These are phyloP conservation scores for Auricularia sp. DNA, from an alignment of 768 basidiomycete species.

Conservation along the genomic window DNA sequence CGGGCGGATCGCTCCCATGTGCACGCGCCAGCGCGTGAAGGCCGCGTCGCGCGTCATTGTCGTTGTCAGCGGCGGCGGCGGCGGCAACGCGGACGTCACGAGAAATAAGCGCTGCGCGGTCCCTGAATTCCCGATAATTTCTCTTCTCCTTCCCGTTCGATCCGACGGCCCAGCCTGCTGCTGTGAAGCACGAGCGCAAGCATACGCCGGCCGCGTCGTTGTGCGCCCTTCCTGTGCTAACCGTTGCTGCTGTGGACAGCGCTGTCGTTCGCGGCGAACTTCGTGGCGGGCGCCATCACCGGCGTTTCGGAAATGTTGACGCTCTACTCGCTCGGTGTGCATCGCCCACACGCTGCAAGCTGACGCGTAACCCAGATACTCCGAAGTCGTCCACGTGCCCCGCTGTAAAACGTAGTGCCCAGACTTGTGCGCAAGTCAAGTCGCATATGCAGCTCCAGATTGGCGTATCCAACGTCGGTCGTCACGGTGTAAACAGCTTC, in stretches of 20 bases:
- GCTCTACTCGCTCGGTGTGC: constrained; percentile 81
- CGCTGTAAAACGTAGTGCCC: no score
- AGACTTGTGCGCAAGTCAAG: constrained; percentile 56
- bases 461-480: constrained; percentile 62
- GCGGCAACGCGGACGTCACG: no score
- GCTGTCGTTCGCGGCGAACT: constrained; percentile 80
- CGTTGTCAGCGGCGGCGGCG: no score
- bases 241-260: constrained; percentile 31
- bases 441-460: constrained; percentile 97
- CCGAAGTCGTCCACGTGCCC: constrained; percentile 70
- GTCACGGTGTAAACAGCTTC: constrained; percentile 62
- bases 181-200: no score
- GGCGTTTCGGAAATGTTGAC: constrained; percentile 58
- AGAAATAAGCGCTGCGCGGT: no score
- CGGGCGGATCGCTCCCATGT: not conserved
- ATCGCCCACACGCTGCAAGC: not conserved
- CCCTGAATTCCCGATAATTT: no score
- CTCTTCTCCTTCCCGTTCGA: no score
- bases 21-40: no score
- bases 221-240: no score
- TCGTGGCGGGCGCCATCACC: constrained; percentile 92
- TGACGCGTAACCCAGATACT: not conserved
- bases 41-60: no score
- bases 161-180: no score
- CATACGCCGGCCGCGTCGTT: no score